Percentiles rank a stretch among this genome's conserved stretches.
Conservation (phyloP, 768 basidiomycete species). For the Trametes sanguinea region DNA sequence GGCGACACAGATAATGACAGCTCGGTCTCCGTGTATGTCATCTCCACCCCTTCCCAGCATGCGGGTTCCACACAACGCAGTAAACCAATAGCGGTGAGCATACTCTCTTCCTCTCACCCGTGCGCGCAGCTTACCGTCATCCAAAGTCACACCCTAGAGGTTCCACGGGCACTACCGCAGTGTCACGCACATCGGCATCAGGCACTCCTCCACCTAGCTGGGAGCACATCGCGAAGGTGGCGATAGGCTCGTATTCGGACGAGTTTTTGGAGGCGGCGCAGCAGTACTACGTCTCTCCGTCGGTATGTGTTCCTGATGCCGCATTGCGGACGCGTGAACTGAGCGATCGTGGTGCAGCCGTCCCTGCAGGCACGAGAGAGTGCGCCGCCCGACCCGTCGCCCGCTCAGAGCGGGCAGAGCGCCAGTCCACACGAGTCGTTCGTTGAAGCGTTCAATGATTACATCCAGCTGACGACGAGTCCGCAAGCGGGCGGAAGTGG, state of each 20-base stretch:
- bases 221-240: neutral
- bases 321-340: neutral
- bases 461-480: neutral
- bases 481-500: no score
- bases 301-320: neutral
- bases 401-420: no score
- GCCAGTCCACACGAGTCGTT: no score
- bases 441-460: neutral
- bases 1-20: slow-evolving; percentile 17
- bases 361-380: neutral
- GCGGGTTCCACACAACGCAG: neutral
- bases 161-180: neutral
- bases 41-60: neutral
- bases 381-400: neutral
- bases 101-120: no score
- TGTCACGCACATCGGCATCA: neutral
- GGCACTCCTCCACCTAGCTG: neutral
- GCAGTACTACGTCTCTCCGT: slow-evolving; percentile 6
- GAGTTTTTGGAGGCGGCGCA: slow-evolving; percentile 9
- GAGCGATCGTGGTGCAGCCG: neutral
- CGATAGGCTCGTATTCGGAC: neutral
- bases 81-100: neutral
- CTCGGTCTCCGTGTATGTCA: neutral
- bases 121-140: neutral
- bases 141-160: neutral